Percentiles rank a stretch among this genome's conserved stretches.
These are phyloP conservation scores for Fusarium tuaranense DNA, from an alignment of 2,329 filamentous ascomycete genomes.

Conservation along the genomic window DNA sequence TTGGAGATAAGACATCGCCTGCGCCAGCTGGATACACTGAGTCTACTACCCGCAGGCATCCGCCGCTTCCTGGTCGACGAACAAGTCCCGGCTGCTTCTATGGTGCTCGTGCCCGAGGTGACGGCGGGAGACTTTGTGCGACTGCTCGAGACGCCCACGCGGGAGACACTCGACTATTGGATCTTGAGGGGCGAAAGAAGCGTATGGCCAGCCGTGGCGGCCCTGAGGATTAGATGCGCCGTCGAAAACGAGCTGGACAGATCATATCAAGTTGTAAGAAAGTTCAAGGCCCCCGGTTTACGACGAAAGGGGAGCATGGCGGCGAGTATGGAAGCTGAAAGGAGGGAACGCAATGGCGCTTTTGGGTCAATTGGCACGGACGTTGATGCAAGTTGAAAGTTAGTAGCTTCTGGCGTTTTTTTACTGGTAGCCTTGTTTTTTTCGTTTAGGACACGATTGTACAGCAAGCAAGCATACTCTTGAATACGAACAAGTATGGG, in stretches of 20 bases:
- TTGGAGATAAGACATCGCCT: slow-evolving; percentile 85
- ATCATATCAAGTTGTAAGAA: slow-evolving; percentile 83
- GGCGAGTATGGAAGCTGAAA: slow-evolving; percentile 40
- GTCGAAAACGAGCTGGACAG: slow-evolving; percentile 90
- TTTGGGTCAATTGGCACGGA: slow-evolving; percentile 23
- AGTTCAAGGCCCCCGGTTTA: slow-evolving; percentile 66
- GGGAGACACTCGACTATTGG: slow-evolving; percentile 84
- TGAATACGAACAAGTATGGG: neutral
- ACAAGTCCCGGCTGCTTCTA: slow-evolving; percentile 78
- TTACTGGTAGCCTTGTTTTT: neutral
- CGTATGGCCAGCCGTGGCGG: slow-evolving; percentile 90
- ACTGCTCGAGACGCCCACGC: slow-evolving; percentile 85
- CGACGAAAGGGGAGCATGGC: slow-evolving; percentile 59
- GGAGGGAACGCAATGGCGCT: slow-evolving; percentile 25
- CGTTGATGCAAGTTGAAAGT: slow-evolving; percentile 23
- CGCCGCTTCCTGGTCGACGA: slow-evolving; percentile 86
- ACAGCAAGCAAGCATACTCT: neutral
- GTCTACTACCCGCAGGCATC: slow-evolving; percentile 76
- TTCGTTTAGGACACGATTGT: neutral
- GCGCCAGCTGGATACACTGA: slow-evolving; percentile 82
- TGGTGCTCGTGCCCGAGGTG: slow-evolving; percentile 87
- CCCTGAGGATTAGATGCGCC: slow-evolving; percentile 83
- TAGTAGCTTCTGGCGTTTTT: neutral
- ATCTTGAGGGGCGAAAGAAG: slow-evolving; percentile 85
- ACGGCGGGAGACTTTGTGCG: slow-evolving; percentile 78